Evolutionary conservation across 177 flowering plant species (phyloP).

Genomic region (Vitis hybrid): DNA sequence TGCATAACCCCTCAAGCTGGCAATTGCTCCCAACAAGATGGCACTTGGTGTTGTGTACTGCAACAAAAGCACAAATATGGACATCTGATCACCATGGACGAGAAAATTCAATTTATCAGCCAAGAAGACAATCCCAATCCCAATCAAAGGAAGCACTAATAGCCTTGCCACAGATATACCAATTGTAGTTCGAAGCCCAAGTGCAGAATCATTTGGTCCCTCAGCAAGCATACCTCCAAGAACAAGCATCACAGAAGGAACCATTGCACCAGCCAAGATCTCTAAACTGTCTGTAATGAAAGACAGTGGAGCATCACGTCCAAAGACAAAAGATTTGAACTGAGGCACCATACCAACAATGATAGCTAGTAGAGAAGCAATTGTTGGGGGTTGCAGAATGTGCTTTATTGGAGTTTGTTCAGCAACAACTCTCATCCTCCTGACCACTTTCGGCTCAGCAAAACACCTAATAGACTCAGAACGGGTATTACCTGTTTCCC

Average conservation of each 20-base stretch:
- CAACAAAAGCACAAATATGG: conserved; percentile 67
- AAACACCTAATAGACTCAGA: conserved; percentile 65
- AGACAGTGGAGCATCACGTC: conserved; percentile 69
- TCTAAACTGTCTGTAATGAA: conserved; percentile 79
- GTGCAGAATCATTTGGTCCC: conserved; percentile 76
- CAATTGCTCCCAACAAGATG: conserved; percentile 89
- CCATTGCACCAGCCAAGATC: conserved; percentile 80
- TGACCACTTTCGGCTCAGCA: conserved; percentile 75
- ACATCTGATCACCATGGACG: conserved; percentile 65
- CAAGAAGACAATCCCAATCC: conserved; percentile 61
- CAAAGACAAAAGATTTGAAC: conserved; percentile 62
- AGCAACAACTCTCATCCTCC: conserved; percentile 75
- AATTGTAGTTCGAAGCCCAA: conserved; percentile 75
- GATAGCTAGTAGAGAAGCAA: conserved; percentile 81
- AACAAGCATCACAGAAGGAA: conserved; percentile 90
- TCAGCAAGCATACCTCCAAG: conserved; percentile 97
- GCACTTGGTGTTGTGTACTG: conserved; percentile 94
- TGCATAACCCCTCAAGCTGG: conserved; percentile 91
- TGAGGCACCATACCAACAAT: conserved; percentile 71
- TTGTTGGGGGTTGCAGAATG: conserved; percentile 87
- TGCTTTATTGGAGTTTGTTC: conserved; percentile 76
- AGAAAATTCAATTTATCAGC: conserved; percentile 60
- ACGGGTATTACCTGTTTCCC: conserved; percentile 31
- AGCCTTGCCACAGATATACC: conserved; percentile 80
- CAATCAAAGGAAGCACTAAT: conserved; percentile 76